Conservation (phyloP, 768 basidiomycete genomes). For the Tulasnella sp. region DNA sequence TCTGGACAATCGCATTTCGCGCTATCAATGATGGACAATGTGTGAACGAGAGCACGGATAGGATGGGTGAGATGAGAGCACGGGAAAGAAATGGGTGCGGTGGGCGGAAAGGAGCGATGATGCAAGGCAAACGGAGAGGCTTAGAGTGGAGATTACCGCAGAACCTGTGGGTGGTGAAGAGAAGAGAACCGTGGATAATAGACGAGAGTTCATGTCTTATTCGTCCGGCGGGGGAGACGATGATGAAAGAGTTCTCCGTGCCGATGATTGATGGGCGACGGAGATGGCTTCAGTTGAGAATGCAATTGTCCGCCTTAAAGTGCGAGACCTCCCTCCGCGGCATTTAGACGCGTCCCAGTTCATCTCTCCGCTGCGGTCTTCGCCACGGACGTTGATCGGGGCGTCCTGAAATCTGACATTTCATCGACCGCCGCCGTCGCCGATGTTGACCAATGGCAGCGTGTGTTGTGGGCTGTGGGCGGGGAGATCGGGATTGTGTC, state of each 20-base stretch:
- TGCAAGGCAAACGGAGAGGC: slow-evolving; percentile 8
- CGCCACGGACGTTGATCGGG: neutral
- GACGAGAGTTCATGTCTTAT: neutral
- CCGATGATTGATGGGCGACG: neutral
- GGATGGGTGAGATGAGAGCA: neutral
- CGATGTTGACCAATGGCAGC: slow-evolving; percentile 6
- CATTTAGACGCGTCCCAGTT: too few relatives aligned
- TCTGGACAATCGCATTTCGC: neutral
- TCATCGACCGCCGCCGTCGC: slow-evolving; percentile 3
- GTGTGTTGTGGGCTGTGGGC: neutral
- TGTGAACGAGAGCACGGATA: neutral
- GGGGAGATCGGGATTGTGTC: neutral
- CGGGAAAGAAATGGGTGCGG: neutral
- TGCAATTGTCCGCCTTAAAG: neutral
- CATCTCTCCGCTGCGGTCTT: too few relatives aligned
- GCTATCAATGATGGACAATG: neutral
- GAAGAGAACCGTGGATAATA: neutral
- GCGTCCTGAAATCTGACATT: slow-evolving; percentile 4
- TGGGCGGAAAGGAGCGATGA: neutral
- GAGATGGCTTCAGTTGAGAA: slow-evolving; percentile 19
- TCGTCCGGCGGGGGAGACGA: neutral
- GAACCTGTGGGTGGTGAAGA: neutral
- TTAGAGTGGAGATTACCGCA: neutral
- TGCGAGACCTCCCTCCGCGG: neutral
- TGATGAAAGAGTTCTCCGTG: slow-evolving; percentile 7